Evolutionary conservation across 805 yeast genomes (phyloP), one percentile per base, ranked within the genome.

Genomic region (Torulaspora quercuum): DNA sequence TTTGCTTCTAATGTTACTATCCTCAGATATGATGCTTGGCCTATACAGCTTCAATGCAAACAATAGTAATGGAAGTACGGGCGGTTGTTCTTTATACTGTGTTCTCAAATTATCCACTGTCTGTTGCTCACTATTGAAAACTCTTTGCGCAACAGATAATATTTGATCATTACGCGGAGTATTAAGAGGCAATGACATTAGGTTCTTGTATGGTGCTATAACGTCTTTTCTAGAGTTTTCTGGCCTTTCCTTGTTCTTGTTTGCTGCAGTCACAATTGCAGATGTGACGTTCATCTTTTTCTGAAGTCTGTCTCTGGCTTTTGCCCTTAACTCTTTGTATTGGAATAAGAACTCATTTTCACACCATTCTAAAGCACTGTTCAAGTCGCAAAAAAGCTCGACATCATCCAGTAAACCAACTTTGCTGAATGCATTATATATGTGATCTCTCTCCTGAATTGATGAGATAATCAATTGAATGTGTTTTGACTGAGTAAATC

Each of bases 321-420:
- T 57, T 15, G 49, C 52, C 19, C 67, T 63, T 26, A 66, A 45
- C 23, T 60, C 51, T 33, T 52, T 64, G 41, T 65, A 68, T 42
- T 64, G 59, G 4, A 46, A 42, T 51, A 92, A 69, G 49, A 89
- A 87, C 50, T 82, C 80, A 62, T 92, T 90, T 59, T 92, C 98
- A 67, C 97, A 87, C 95, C 95, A 90, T 61, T 92, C 97, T 27
- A 92, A 70, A 0, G 95, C 95, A 37, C 82, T 75, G 55, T 92
- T 92, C 50, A 92, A 70, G 36, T 85, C 82, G 37, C 74, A 75
- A 55, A 88, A 90, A 28, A 89, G 69, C 37, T 70, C 74, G 16
- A 65, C 68, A 22, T 53, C 69, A 23, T 71, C 78, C 73, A 89
- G 78, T 13, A 90, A 64, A 1, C 95, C 95, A 10, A 92, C 94